Base-by-base conservation (phyloP, 441 rosid species). In the Euphorbia schlechtendalii region DNA sequence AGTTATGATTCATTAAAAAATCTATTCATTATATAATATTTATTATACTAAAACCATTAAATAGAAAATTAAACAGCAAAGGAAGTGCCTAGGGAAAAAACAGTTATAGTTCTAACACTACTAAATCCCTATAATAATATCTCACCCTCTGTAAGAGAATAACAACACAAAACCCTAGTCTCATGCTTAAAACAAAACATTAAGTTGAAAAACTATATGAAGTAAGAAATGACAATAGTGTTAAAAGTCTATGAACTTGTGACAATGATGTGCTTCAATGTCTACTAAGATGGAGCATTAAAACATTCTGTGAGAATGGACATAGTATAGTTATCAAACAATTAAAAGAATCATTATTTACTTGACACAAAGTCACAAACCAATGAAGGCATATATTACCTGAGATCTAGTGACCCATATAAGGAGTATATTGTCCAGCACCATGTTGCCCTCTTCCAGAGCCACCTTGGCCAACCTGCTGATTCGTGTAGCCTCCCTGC, bases 371-470 rank as follows among this genome's bases (percentile, higher is more conserved):
- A n/a, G n/a, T n/a, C 9, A 2, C 5, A 9, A 38, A n/a, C 9
- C 15, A 54, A 40, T 53, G 22, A 25, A 28, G 20, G 43, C 55
- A 59, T n/a, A 64, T 20, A 49, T 48, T 54, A 55, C 69, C 82
- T 82, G 56, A 22, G 58, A 71, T 61, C 75, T 80, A 81, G 40
- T 72, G 84, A 32, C 81, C 81, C 81, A 76, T 78, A 64, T 78
- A 81, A 22, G 80, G 77, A 36, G 76, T 74, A 18, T 74, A 82
- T 25, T 73, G 83, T 18, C 77, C 70, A n/a, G 56, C 67, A 11
- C 79, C 78, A 63, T 76, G 82, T 40, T 78, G 81, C 53, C 76
- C 78, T 63, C 82, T 72, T 17, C 69, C 82, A 43, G 77, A 36
- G 55, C 70, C 61, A 5, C 78, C 79, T 59, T 74, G 84, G 14